Conservation (phyloP, 257 asterid genomes). For the Solanum sitiens region DNA sequence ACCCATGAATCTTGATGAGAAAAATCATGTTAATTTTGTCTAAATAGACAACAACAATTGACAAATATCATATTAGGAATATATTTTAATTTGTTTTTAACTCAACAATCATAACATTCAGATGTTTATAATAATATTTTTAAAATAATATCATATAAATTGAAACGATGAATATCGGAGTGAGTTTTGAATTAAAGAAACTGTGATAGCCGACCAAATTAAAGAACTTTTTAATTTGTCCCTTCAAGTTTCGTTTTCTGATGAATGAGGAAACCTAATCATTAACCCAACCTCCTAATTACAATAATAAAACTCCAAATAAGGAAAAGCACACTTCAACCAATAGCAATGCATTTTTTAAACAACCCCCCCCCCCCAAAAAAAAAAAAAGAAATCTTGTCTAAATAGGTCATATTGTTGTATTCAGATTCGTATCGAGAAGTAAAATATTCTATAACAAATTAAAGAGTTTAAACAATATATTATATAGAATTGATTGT, state of each 20-base stretch:
- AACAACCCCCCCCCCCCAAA: not conserved
- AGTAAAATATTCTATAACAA: not conserved
- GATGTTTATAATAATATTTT: not conserved
- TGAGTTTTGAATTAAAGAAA: not conserved
- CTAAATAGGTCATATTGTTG: not conserved
- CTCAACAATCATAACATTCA: not conserved
- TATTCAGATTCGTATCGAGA: not conserved
- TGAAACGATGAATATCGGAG: not conserved
- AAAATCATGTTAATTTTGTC: not conserved
- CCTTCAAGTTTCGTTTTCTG: constrained; percentile 1
- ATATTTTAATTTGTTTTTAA: not conserved
- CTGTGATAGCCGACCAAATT: constrained; percentile 6
- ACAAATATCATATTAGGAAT: not conserved
- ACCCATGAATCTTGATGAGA: not conserved
- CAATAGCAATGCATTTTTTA: not conserved
- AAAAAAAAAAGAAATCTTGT: not conserved
- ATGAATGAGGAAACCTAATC: constrained; percentile 33
- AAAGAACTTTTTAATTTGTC: not conserved
- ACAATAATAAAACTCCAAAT: not conserved
- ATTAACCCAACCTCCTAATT: constrained; percentile 21
- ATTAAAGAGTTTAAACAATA: not conserved
- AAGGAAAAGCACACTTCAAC: not conserved
- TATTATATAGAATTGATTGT: not conserved
- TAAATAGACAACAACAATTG: not conserved
- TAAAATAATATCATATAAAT: not conserved